phyloP scores from a whole-genome alignment of 1,284 basidiomycete species.

The Schizophyllum amplum region DNA sequence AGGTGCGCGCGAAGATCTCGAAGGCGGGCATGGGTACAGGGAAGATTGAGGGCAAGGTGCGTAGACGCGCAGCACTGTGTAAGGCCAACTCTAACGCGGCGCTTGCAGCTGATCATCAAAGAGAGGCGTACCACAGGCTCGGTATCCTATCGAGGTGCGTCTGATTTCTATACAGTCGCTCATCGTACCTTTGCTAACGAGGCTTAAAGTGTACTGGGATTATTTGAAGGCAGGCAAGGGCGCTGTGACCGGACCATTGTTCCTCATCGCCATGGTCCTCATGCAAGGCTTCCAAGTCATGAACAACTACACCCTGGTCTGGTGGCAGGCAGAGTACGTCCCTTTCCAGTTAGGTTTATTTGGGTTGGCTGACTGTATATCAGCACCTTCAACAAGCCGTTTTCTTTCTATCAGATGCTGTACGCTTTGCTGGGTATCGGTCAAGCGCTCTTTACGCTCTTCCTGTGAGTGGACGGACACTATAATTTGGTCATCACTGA shows the following conservation, averaged over 20 bases:
- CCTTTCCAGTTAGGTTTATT: background rate
- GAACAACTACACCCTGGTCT: constrained; percentile 57
- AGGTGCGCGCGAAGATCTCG: constrained; percentile 31
- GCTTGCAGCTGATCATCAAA: constrained; percentile 40
- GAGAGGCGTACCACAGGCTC: constrained; percentile 62
- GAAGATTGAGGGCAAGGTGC: constrained; percentile 45
- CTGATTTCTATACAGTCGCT: background rate
- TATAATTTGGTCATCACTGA: constrained; percentile 5
- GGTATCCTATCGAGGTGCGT: constrained; percentile 43
- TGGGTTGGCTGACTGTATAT: constrained; percentile 7
- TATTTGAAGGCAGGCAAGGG: constrained; percentile 64
- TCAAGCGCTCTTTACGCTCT: constrained; percentile 59
- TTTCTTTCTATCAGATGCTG: constrained; percentile 63
- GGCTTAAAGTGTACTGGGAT: constrained; percentile 49
- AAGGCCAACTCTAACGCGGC: background rate
- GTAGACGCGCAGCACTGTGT: background rate
- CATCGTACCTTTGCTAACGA: background rate
- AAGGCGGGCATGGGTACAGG: constrained; percentile 43
- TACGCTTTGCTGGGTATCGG: constrained; percentile 60
- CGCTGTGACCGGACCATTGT: constrained; percentile 44
- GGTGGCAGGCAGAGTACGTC: constrained; percentile 63
- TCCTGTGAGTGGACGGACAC: constrained; percentile 29
- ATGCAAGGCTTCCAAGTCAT: constrained; percentile 59
- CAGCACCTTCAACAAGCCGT: constrained; percentile 39
- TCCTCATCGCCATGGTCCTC: constrained; percentile 45